Evolutionary conservation across 108 stramenopile species (phyloP).

Genomic region (Thalassiosira profunda): DNA sequence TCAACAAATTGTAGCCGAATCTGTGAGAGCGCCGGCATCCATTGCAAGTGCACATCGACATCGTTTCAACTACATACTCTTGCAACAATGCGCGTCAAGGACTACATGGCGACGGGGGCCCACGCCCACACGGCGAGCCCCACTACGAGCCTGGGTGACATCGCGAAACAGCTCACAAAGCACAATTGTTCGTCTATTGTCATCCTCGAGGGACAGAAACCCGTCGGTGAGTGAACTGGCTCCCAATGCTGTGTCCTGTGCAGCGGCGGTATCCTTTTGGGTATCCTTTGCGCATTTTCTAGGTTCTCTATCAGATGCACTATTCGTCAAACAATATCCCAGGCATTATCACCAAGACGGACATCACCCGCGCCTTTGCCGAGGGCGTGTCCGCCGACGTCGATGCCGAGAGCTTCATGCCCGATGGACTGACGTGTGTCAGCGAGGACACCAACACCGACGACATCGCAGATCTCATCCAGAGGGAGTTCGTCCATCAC

Average conservation of each 20-base stretch:
- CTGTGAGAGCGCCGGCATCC: too few relatives aligned
- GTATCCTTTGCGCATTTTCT: too few relatives aligned
- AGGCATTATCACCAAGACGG: constrained; percentile 58
- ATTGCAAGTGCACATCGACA: too few relatives aligned
- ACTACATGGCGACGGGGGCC: constrained; percentile 7
- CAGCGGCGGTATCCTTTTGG: too few relatives aligned
- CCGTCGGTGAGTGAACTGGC: background rate
- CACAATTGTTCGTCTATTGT: constrained; percentile 1
- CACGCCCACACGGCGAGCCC: background rate
- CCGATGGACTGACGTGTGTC: constrained; percentile 4
- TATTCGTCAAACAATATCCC: background rate
- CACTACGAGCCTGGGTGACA: background rate
- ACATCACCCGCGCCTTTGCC: constrained; percentile 43
- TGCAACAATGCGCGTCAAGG: background rate
- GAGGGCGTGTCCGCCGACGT: background rate
- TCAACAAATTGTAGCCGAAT: too few relatives aligned
- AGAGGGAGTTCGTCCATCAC: constrained; percentile 40
- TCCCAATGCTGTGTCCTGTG: too few relatives aligned
- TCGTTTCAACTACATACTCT: too few relatives aligned
- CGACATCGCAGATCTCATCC: constrained; percentile 34
- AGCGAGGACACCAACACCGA: constrained; percentile 18
- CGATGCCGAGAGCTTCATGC: constrained; percentile 45
- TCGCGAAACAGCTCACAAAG: constrained; percentile 1
- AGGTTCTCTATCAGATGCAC: background rate
- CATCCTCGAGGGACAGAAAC: background rate